Base-by-base conservation (phyloP, 768 basidiomycete species). In the Porphyrellus cyaneotinctus region DNA sequence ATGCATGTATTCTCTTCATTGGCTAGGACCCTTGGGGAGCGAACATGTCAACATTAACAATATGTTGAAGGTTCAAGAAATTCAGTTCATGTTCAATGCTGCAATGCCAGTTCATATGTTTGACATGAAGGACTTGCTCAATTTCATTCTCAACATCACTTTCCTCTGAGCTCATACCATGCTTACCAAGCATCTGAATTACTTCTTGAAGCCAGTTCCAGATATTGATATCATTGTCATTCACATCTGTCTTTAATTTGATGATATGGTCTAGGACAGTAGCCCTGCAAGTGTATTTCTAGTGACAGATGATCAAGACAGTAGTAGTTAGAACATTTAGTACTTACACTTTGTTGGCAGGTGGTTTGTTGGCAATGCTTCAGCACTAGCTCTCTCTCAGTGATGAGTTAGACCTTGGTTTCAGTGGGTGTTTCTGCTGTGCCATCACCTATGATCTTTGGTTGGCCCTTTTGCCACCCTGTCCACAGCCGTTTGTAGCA, bases 101-200 rank as follows among this genome's bases (percentile, higher is more conserved):
- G 2, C 13, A 6, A 14, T 7, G 11, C 46, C 35, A 47, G 6
- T 20, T 12, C 46, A 47, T 37, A 15, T 3, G 11, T 28, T 47
- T 47, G 36, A 47, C 8, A 0, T 4, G 13, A 23, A 46, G 32
- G 1, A 47, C 24, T 14, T n/a, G n/a, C 24, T 47, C 46, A 17
- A 47, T 24, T 28, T 47, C 46, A 36, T 28, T 47, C 24, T 47
- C 36, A 13, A 47, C 7, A 6, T 28, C 8, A 8, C 56, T 60
- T 9, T 60, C 57, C 22, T 60, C 47, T 1, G 53, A 60, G 31
- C 57, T 60, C 53, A 58, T 55, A 1, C 51, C 53, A 15, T 54
- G n/a, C 7, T 60, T 51, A 0, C 54, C 52, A 35, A 59, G 49
- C 3, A 8, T n/a, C n/a, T 35, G 5, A n/a, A 59, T 9, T 4